These are phyloP conservation scores for Cymbopogon citratus DNA, from an alignment of 176 grass and related monocot genomes.

Conservation along the genomic window DNA sequence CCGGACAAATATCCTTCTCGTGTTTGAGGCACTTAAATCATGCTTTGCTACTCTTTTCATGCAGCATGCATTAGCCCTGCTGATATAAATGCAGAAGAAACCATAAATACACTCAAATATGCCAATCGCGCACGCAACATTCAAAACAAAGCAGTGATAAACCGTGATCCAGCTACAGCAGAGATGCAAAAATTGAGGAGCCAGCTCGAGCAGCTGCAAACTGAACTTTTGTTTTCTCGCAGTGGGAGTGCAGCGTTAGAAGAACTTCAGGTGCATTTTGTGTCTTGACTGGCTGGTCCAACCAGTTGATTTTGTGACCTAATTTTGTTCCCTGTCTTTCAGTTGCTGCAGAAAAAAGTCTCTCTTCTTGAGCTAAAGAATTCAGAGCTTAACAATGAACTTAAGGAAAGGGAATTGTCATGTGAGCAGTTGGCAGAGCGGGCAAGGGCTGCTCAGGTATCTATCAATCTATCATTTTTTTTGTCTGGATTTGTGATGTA, in stretches of 20 bases:
- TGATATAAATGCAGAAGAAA: conserved; percentile 82
- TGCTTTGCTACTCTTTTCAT: neutral
- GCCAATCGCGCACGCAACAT: conserved; percentile 83
- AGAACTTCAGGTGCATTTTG: conserved; percentile 74
- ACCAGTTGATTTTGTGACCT: conserved; percentile 5
- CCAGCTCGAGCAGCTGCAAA: conserved; percentile 77
- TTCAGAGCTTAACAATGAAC: conserved; percentile 58
- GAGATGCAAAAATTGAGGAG: conserved; percentile 88
- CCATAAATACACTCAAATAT: conserved; percentile 88
- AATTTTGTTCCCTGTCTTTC: conserved; percentile 17
- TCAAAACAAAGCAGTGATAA: conserved; percentile 88
- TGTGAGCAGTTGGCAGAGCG: conserved; percentile 60
- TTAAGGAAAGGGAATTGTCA: conserved; percentile 54
- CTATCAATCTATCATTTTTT: neutral
- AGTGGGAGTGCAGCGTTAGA: conserved; percentile 74
- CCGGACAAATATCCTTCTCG: neutral
- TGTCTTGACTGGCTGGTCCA: neutral
- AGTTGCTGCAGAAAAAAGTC: conserved; percentile 79
- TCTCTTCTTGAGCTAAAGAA: conserved; percentile 80
- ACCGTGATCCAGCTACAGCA: conserved; percentile 75
- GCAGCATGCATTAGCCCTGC: conserved; percentile 89
- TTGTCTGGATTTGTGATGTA: neutral
- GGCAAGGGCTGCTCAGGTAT: conserved; percentile 69
- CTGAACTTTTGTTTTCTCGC: conserved; percentile 73
- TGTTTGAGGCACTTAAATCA: conserved; percentile 13